Evolutionary conservation across 164 flowering plant genomes (phyloP).

Genomic region (Euptelea pleiosperma): DNA sequence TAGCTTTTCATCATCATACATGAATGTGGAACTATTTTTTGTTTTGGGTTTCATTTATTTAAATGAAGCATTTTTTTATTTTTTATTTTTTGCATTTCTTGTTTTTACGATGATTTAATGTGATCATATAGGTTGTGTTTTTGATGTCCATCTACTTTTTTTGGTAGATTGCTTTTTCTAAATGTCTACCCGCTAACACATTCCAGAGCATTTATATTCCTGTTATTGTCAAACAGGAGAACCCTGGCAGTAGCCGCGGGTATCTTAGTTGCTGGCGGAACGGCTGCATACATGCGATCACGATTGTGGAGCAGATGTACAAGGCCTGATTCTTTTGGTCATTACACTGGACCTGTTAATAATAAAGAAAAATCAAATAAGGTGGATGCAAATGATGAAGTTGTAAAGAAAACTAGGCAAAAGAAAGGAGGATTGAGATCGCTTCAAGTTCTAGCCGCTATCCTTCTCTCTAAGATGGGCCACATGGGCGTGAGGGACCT

Average conservation of each 20-base stretch:
- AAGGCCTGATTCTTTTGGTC: conserved; percentile 33
- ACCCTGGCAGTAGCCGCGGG: conserved; percentile 71
- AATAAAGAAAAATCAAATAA: conserved; percentile 28
- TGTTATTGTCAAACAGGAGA: conserved; percentile 55
- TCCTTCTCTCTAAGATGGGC: conserved; percentile 84
- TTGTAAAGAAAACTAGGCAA: conserved; percentile 32
- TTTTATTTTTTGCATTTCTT: no score
- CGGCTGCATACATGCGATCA: conserved; percentile 76
- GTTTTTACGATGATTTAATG: no score
- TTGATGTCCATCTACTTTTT: background rate
- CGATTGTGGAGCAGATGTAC: conserved; percentile 27
- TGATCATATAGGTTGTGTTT: no score
- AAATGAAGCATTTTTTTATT: no score
- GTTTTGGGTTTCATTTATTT: no score
- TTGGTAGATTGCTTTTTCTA: background rate
- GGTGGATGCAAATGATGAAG: conserved; percentile 20
- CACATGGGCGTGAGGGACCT: conserved; percentile 63
- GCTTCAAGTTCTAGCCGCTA: conserved; percentile 66
- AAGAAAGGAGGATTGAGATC: conserved; percentile 76
- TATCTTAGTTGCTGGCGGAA: conserved; percentile 76
- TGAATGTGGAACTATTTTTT: no score
- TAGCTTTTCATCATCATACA: no score
- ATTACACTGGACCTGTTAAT: conserved; percentile 34
- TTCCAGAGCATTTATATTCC: background rate
- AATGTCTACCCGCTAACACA: background rate